Base-by-base conservation (phyloP, 495 filamentous ascomycete genomes). In the Aspergillus incahuasiensis region DNA sequence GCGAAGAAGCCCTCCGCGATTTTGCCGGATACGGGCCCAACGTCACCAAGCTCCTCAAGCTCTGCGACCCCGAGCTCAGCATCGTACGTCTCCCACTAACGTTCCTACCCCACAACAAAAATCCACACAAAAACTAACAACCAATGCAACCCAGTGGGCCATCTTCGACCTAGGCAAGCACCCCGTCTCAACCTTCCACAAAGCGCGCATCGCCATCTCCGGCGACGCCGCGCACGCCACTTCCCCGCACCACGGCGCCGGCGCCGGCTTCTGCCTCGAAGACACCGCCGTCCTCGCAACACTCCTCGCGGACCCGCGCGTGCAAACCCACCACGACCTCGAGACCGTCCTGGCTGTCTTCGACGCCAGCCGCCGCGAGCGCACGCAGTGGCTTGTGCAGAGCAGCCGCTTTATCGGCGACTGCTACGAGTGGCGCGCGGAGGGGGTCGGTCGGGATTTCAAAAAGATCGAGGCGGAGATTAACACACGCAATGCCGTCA, bases 211-310 rank as follows among this genome's bases (percentile, higher is more conserved):
- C 3, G 71, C 70, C 18, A 51, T 85, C 21, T 71, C 77, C 5
- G 81, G 81, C 0, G 81, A 84, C 41, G 75, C 76, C 1, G 77
- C 77, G 1, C 76, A 80, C 48, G 74, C 76, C 1, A 61, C 71
- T 5, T 63, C 68, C 0, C 77, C 77, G 8, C 71, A 80, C 56
- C 73, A 84, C 2, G 82, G 82, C 0, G 74, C 81, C 1, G 82
- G 82, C 0, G 82, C 77, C 0, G 81, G 82, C 0, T 73, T 80
- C 59, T 80, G 79, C 13, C 72, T 84, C 43, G 82, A 86, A 63
- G 82, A 84, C 56, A 77, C 72, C 0, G 55, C 78, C 18, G 72
- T 74, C 16, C 63, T 84, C 7, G 68, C 75, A 1, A 69, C 42
- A 1, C 21, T 81, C 35, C 52, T 82, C 12, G 47, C 41, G 20